phyloP scores from a whole-genome alignment of 1,284 basidiomycete species.

The Ganoderma leucocontextum region DNA sequence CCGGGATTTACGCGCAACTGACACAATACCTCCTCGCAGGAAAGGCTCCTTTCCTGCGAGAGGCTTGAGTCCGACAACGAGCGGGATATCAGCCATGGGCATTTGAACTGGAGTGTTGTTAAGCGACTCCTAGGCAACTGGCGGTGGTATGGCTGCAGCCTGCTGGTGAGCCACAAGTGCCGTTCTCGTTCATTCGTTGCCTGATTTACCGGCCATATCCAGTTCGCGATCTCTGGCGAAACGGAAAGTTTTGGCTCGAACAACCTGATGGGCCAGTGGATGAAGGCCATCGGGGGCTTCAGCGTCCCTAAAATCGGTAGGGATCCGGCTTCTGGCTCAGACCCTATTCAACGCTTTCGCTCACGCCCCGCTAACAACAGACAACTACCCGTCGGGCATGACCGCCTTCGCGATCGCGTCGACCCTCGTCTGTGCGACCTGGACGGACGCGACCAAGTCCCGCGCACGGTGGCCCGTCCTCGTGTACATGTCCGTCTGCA shows the following conservation, averaged over 20 bases:
- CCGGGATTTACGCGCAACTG: slow-evolving; percentile 5
- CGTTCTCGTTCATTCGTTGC: neutral
- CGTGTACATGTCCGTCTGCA: slow-evolving; percentile 65
- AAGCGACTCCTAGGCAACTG: slow-evolving; percentile 67
- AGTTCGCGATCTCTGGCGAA: slow-evolving; percentile 74
- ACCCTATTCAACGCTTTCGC: neutral
- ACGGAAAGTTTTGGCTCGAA: slow-evolving; percentile 78
- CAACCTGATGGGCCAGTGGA: slow-evolving; percentile 81
- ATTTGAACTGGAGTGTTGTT: slow-evolving; percentile 58
- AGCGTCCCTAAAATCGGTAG: slow-evolving; percentile 67
- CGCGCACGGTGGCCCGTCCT: slow-evolving; percentile 69
- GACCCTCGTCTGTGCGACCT: slow-evolving; percentile 66
- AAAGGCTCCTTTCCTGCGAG: slow-evolving; percentile 58
- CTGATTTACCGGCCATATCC: neutral
- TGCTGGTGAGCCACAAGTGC: slow-evolving; percentile 52
- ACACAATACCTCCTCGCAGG: slow-evolving; percentile 45
- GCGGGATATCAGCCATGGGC: slow-evolving; percentile 47
- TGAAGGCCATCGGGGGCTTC: slow-evolving; percentile 68
- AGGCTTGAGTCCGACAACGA: slow-evolving; percentile 50
- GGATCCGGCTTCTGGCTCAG: slow-evolving; percentile 8
- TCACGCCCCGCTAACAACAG: slow-evolving; percentile 39
- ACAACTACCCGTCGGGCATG: slow-evolving; percentile 72
- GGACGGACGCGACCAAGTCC: slow-evolving; percentile 62
- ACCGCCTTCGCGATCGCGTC: slow-evolving; percentile 72
- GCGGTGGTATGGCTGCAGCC: slow-evolving; percentile 75